Evolutionary conservation across 2,329 filamentous ascomycete genomes (phyloP), one percentile per base, ranked within the genome.

Genomic region (Aureobasidium namibiae): DNA sequence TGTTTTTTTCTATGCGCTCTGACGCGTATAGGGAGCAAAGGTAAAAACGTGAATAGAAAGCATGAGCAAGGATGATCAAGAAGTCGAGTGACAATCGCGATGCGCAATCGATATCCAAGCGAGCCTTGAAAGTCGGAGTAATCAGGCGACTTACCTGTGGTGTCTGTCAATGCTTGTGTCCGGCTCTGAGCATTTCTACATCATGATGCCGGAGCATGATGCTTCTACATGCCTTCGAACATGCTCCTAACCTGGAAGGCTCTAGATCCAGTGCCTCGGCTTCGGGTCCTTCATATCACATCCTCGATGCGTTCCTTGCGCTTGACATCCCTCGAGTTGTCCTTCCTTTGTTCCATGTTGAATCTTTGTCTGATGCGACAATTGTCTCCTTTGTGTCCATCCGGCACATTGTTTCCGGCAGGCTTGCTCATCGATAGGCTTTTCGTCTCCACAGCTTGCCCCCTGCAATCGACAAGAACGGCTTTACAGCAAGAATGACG

Each of bases 1-100:
- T 41, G 21, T 29, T 39, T 38, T 41, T 24, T 50, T 36, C n/a
- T n/a, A 21, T 36, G 31, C 46, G 3, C 50, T 42, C 38, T 42
- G 50, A 54, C 50, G 50, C 50, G 50, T 54, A 36, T 54, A 42
- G 38, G 49, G 50, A 54, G 50, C 6, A 16, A 41, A 33, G 34
- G 42, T 39, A 34, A 9, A 29, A 38, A 38, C 23, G 24, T 41
- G 50, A 26, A 56, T 29, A 56, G 31, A 36, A 45, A 56, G 39
- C 34, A 56, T 44, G 26, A 54, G 13, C 24, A 54, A 26, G n/a
- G 23, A 21, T 31, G 23, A 34, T 42, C 39, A 44, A 34, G 29
- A 13, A 21, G 14, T 21, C 34, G 26, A 44, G 39, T 33, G 29
- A 56, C 31, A 44, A 45, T 44, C 29, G 29, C n/a, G 14, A 45